phyloP scores from a whole-genome alignment of 2,329 filamentous ascomycete genomes.

The Penicillium italicum region DNA sequence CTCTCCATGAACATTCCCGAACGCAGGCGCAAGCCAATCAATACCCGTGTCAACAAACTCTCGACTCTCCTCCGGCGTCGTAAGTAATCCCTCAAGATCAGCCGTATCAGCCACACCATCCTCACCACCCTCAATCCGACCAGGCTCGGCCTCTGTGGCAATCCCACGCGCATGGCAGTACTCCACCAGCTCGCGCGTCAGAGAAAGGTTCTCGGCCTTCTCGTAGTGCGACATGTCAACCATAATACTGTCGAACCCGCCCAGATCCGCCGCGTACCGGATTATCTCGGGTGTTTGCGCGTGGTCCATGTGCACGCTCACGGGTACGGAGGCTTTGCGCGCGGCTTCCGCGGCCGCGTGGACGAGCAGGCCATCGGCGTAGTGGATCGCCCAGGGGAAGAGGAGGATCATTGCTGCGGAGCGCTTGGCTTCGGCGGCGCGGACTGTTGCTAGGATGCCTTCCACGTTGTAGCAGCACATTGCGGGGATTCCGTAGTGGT shows the following conservation, averaged over 20 bases:
- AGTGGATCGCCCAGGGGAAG: constrained; percentile 70
- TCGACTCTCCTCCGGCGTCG: constrained; percentile 64
- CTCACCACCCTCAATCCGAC: constrained; percentile 68
- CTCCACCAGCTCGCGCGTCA: constrained; percentile 59
- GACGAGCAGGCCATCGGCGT: constrained; percentile 57
- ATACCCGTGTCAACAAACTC: constrained; percentile 70
- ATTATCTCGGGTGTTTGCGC: constrained; percentile 62
- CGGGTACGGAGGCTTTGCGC: constrained; percentile 55
- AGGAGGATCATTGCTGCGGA: constrained; percentile 69
- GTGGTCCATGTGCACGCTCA: constrained; percentile 65
- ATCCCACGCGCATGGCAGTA: constrained; percentile 65
- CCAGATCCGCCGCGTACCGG: constrained; percentile 57
- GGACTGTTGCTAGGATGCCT: constrained; percentile 64
- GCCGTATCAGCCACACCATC: constrained; percentile 68
- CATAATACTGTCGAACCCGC: constrained; percentile 69
- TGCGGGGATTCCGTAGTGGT: constrained; percentile 58
- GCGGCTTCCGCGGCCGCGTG: constrained; percentile 56
- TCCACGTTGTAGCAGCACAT: constrained; percentile 69
- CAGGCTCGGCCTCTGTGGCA: constrained; percentile 67
- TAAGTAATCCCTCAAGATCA: constrained; percentile 61
- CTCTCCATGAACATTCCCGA: constrained; percentile 72
- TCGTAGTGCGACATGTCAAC: constrained; percentile 73
- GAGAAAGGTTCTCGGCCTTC: constrained; percentile 64
- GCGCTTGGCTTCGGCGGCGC: constrained; percentile 63
- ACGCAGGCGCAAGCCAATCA: constrained; percentile 69